Evolutionary conservation across 2,329 filamentous ascomycete species (phyloP), one percentile per base, ranked within the genome.

Genomic region (Hypomyces rosellus): DNA sequence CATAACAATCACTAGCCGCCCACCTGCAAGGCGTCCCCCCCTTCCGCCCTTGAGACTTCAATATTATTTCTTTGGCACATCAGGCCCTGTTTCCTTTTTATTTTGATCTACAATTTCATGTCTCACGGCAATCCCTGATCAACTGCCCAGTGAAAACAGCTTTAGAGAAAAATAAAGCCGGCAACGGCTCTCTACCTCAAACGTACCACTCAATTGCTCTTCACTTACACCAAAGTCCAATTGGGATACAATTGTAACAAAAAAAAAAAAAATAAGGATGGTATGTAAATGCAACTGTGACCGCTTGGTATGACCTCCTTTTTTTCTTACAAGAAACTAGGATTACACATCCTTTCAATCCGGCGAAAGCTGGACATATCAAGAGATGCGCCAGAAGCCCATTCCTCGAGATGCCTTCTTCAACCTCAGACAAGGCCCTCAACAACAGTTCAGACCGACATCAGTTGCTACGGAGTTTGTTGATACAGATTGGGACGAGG

Each of bases 391-490:
- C 55, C 72, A 80, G 58, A 79, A 75, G 63, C 61, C 69, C 49
- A 64, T 69, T 44, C 63, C 72, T 22, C 74, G 76, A 57, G 78
- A 82, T 66, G 69, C 81, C 15, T 82, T 87, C 64, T 86, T 87
- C 67, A 75, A 75, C 58, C 67, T 78, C 54, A 79, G 77, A 60
- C 65, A 66, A 50, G 74, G 77, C 54, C 74, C 68, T 30, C 25
- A 30, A 18, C 69, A 74, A 48, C 51, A 59, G 12, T 71, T 73
- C 49, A 76, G 85, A 52, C 86, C 86, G 37, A 67, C 80, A 36
- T 91, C 88, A 36, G 77, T 87, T 53, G 80, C 85, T 40, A 92
- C 87, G 18, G 85, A 90, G 61, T 86, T 89, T 57, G 84, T 85
- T 63, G 88, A 90, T 61, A 89, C 86, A 38, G 88, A 92, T 55